Evolutionary conservation across 1,139 yeast genomes (phyloP).

Genomic region (Blastobotrys ciferrii): DNA sequence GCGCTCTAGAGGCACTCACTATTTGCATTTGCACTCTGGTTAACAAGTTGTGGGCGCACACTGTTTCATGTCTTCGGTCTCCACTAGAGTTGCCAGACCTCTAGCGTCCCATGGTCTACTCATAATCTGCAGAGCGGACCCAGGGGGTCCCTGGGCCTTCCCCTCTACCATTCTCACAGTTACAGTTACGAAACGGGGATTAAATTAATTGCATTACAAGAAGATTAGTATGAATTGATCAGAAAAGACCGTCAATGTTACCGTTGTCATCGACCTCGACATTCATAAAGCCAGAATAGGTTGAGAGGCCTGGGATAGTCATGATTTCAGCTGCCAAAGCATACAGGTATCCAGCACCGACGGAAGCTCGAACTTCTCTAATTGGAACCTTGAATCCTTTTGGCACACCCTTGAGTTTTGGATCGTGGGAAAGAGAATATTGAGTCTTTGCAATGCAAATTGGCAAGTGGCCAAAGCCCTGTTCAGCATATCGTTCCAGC

Average conservation of each 20-base stretch:
- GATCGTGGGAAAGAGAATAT: constrained; percentile 93
- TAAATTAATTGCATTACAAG: too few species aligned
- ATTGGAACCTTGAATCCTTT: constrained; percentile 93
- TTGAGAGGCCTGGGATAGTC: constrained; percentile 97
- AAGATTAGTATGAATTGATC: too few species aligned
- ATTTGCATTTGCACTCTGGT: too few species aligned
- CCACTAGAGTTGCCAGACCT: too few species aligned
- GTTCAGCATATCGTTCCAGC: constrained; percentile 77
- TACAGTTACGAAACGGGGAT: too few species aligned
- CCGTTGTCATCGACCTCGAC: constrained; percentile 92
- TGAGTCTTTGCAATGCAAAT: constrained; percentile 98
- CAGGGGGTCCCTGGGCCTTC: too few species aligned
- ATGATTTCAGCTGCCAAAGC: constrained; percentile 97
- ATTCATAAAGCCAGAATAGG: constrained; percentile 95
- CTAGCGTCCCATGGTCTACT: too few species aligned
- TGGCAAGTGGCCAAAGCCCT: constrained; percentile 90
- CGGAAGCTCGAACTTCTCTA: constrained; percentile 88
- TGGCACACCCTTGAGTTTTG: constrained; percentile 91
- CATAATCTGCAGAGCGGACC: too few species aligned
- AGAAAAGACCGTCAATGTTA: constrained; percentile 92
- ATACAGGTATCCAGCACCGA: constrained; percentile 95
- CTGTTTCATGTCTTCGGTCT: too few species aligned
- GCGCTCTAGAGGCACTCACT: too few species aligned
- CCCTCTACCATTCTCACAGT: too few species aligned
- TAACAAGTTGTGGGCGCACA: too few species aligned